Base-by-base conservation (phyloP, 75 land plant genomes). In the Isoetes taiwanensis region DNA sequence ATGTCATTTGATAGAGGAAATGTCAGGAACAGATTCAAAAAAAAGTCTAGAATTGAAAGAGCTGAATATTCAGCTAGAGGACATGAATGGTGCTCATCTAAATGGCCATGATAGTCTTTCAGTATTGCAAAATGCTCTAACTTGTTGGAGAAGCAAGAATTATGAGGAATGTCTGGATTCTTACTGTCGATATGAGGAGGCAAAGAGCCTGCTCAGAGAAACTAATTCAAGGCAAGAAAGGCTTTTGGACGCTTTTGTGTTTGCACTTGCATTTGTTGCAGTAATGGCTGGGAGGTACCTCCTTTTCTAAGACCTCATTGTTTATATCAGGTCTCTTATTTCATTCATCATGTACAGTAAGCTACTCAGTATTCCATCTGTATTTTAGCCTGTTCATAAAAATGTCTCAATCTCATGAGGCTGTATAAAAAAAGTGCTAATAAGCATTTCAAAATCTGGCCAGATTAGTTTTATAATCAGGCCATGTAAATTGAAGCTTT, bases 51-150 rank as follows among this genome's bases (percentile, higher is more conserved):
- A 72, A 27, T 29, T 86, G 29, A 80, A 73, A 0, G 86, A 86
- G 63, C 73, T 86, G 8, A 83, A 81, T 63, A 77, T 86, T 86
- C 83, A 80, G 67, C 64, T 86, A 50, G 83, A 75, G 61, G 83
- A 86, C 56, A 66, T 80, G 69, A 83, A 64, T 16, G 78, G 86
- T 28, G 74, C 71, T 5, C 79, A 76, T 41, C 74, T 86, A 29
- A 80, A 83, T 54, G 93, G 93, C 31, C 57, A 67, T 55, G 76
- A 78, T 41, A 80, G 87, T 43, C 53, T 86, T 54, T 60, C 71
- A 9, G 70, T 75, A 4, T 64, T 86, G 0, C 72, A 66, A 34
- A 52, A 68, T 55, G 83, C 81, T 2, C 41, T 82, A 41, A 72
- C 69, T 34, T 75, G 85, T 65, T 69, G 37, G 0, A 68, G 72